These are phyloP conservation scores for Flaveria sonorensis DNA, from an alignment of 129 eudicot genomes.

Conservation along the genomic window DNA sequence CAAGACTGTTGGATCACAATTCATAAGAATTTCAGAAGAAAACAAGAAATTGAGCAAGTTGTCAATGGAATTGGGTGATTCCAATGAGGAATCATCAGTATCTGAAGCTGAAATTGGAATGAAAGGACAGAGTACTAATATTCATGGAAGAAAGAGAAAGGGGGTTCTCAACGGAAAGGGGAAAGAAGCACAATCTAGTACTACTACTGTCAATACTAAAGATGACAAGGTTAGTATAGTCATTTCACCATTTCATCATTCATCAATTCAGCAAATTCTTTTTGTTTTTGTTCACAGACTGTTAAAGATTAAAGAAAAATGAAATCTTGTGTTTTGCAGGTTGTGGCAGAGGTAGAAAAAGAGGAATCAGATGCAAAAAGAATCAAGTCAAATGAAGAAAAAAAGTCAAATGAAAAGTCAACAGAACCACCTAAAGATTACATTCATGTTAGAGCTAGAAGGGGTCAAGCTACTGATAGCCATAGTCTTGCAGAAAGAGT, in stretches of 20 bases:
- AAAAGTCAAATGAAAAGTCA: constrained; percentile 36
- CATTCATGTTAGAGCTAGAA: constrained; percentile 94
- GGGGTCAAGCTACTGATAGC: constrained; percentile 96
- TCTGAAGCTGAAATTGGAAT: constrained; percentile 45
- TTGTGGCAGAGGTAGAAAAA: constrained; percentile 49
- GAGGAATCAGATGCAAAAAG: constrained; percentile 72
- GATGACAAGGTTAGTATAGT: constrained; percentile 69
- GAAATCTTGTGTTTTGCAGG: constrained; percentile 41
- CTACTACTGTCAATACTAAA: constrained; percentile 28
- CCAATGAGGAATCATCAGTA: constrained; percentile 68
- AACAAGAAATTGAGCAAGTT: constrained; percentile 36
- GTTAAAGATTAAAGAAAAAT: neutral
- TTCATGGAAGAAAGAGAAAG: constrained; percentile 68
- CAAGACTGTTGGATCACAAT: constrained; percentile 44
- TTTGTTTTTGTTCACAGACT: constrained; percentile 15
- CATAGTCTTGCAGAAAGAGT: constrained; percentile 98
- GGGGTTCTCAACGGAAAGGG: constrained; percentile 57
- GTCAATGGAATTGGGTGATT: constrained; percentile 54
- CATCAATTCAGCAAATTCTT: neutral
- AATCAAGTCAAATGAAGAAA: constrained; percentile 57
- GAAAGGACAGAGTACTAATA: constrained; percentile 40
- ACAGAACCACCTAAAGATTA: constrained; percentile 87
- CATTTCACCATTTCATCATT: neutral
- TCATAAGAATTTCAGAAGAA: constrained; percentile 39
- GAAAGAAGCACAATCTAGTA: constrained; percentile 46